phyloP scores from a whole-genome alignment of 1,139 yeast species.

The Yamadazyma triangularis region DNA sequence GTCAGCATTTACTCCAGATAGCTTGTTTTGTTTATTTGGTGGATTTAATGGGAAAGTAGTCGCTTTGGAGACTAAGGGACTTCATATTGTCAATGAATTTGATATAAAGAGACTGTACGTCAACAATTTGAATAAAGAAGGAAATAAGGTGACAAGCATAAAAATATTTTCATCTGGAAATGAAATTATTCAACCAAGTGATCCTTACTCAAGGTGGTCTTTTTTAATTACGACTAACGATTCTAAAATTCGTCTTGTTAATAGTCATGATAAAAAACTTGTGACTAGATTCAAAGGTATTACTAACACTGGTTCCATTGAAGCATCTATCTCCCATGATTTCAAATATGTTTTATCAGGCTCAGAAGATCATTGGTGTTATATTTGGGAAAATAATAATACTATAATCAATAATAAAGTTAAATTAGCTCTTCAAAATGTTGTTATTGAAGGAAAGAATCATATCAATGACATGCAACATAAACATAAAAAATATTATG shows the following conservation, averaged over 20 bases:
- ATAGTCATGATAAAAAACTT: constrained; percentile 50
- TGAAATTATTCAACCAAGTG: constrained; percentile 7
- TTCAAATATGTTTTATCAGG: constrained; percentile 49
- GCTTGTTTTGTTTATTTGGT: constrained; percentile 64
- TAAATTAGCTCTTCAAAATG: constrained; percentile 29
- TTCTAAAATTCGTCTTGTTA: constrained; percentile 67
- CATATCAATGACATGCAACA: constrained; percentile 27
- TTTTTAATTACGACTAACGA: constrained; percentile 71
- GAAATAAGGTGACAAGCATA: constrained; percentile 41
- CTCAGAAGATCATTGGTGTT: constrained; percentile 68
- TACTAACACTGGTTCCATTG: constrained; percentile 64
- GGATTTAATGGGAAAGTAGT: constrained; percentile 74
- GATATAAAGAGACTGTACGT: constrained; percentile 40
- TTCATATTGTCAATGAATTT: constrained; percentile 50
- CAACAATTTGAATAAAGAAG: constrained; percentile 16
- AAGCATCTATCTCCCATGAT: constrained; percentile 62
- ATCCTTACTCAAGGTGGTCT: constrained; percentile 23
- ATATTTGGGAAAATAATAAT: constrained; percentile 60
- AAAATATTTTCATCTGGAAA: constrained; percentile 23
- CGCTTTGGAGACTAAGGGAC: constrained; percentile 61
- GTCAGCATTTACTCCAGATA: constrained; percentile 66
- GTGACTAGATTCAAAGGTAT: constrained; percentile 73
- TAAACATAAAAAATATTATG: constrained; percentile 29
- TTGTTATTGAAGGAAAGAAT: constrained; percentile 31
- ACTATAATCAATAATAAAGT: constrained; percentile 36